Evolutionary conservation across 371 early-diverging fungal species (phyloP), one percentile per base, ranked within the genome.

Genomic region (Actinomucor elegans): DNA sequence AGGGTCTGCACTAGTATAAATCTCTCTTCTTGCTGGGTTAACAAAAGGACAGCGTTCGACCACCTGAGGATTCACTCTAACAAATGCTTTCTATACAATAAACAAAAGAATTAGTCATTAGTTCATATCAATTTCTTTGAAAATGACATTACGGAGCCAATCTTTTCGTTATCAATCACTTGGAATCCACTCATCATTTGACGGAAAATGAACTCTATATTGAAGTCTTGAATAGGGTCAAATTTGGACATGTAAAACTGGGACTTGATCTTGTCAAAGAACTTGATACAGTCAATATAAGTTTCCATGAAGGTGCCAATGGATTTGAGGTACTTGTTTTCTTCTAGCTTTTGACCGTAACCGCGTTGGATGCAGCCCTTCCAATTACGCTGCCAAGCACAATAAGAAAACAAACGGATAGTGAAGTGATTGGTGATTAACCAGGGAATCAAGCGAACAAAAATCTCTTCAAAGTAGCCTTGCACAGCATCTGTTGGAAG

Each of bases 151-250:
- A 78, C 79, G 37, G 77, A 72, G 5, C 73, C 77, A 48, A 86
- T 83, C 41, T 71, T 62, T 58, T 83, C 84, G 45, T 81, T 80
- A n/a, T 78, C 79, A 32, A 77, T 67, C 0, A 84, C 72, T 24
- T 67, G 69, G 28, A 75, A 70, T 14, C 75, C 52, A 2, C 66
- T 55, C 64, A 73, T 60, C 32, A 75, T 55, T 49, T 78, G 75
- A 4, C 78, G 68, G 48, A 84, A 86, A 11, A 86, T 71, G 46
- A 85, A 86, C 31, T 80, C 85, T 4, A 86, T 17, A 38, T 81
- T 78, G 35, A 71, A 73, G 44, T 84, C 85, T 36, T 53, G 37
- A 9, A 74, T 35, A 14, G 82, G 78, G 57, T 83, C 69, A 52
- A 86, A 85, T 5, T 67, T 65, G 1, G 66, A 66, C 48, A 81